These are phyloP conservation scores for Colletotrichum viniferum DNA, from an alignment of 2,329 filamentous ascomycete genomes.

Conservation along the genomic window DNA sequence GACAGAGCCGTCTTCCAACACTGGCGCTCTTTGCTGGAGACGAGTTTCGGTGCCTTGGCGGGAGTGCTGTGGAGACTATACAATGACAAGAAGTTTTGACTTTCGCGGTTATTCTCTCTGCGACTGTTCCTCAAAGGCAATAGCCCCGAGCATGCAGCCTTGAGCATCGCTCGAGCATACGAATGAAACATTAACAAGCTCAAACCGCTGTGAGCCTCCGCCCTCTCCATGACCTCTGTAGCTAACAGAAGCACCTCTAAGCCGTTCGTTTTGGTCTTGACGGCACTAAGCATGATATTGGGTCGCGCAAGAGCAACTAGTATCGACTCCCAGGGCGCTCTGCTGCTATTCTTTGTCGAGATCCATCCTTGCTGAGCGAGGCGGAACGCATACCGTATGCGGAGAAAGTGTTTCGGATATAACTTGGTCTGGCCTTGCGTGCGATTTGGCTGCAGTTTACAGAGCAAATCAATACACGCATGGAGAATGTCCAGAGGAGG, in stretches of 20 bases:
- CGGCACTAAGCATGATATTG: conserved; percentile 8
- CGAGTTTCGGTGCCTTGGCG: background rate
- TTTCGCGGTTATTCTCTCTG: background rate
- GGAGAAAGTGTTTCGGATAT: background rate
- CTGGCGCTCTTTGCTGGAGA: background rate
- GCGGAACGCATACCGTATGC: conserved; percentile 1
- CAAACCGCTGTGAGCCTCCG: background rate
- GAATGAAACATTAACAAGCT: conserved; percentile 23
- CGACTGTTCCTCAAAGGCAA: conserved; percentile 36
- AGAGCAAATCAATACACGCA: conserved; percentile 4
- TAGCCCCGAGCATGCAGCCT: conserved; percentile 22
- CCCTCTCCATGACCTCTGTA: background rate
- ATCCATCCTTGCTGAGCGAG: background rate
- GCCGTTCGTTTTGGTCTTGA: background rate
- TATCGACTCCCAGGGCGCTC: conserved; percentile 15
- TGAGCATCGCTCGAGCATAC: background rate
- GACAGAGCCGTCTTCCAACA: background rate
- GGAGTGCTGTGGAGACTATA: background rate
- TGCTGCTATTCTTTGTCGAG: background rate
- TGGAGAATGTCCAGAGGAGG: conserved; percentile 34
- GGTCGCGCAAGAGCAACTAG: conserved; percentile 4
- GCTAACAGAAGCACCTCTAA: background rate
- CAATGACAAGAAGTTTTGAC: background rate
- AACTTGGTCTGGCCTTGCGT: background rate
- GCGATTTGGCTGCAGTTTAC: conserved; percentile 8